These are phyloP conservation scores for Triticum timopheevii DNA, from an alignment of 176 grass and related monocot genomes.

Conservation along the genomic window DNA sequence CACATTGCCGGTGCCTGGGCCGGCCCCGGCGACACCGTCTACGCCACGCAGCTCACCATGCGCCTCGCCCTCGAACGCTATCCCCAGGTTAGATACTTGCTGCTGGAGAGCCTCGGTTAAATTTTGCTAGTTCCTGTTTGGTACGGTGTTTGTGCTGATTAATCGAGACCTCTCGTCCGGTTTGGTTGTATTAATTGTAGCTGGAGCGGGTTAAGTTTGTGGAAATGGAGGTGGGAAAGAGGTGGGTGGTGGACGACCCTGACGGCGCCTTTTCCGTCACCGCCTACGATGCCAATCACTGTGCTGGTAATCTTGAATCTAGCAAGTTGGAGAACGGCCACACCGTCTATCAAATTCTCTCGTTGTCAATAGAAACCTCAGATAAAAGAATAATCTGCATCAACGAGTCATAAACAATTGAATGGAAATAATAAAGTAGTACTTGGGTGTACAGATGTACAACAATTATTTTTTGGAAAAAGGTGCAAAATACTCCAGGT, in stretches of 20 bases:
- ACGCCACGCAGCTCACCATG: constrained; percentile 69
- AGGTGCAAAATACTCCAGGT: too few species aligned
- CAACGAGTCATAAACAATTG: too few species aligned
- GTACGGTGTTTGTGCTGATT: background rate
- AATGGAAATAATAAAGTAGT: too few species aligned
- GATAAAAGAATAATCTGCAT: too few species aligned
- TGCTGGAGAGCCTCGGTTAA: too few species aligned
- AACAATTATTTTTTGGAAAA: too few species aligned
- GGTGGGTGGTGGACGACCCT: constrained; percentile 55
- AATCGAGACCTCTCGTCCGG: background rate
- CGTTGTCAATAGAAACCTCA: too few species aligned
- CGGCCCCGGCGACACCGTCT: constrained; percentile 38
- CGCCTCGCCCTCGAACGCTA: constrained; percentile 45
- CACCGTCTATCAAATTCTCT: too few species aligned
- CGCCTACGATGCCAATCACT: constrained; percentile 74
- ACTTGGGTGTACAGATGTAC: too few species aligned
- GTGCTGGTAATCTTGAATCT: constrained; percentile 51
- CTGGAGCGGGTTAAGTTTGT: constrained; percentile 49
- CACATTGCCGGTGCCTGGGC: constrained; percentile 37
- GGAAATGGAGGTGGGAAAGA: constrained; percentile 66
- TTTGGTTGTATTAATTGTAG: constrained; percentile 11
- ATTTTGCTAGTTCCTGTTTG: background rate
- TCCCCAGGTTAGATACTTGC: constrained; percentile 40
- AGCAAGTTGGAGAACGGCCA: background rate
- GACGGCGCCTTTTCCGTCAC: constrained; percentile 57